phyloP scores from a whole-genome alignment of 768 basidiomycete genomes.

The Postia placenta region DNA sequence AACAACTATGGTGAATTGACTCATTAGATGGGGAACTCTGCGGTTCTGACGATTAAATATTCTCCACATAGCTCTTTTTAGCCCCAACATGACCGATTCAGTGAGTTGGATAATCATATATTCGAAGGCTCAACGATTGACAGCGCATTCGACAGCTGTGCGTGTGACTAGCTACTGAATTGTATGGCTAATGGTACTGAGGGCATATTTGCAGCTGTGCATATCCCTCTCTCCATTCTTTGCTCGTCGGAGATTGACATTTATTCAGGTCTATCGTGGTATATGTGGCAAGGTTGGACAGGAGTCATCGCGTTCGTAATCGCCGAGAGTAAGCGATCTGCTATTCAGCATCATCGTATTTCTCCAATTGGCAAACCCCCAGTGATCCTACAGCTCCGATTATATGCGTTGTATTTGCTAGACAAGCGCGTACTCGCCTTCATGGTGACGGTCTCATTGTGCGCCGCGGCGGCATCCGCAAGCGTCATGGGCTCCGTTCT shows the following conservation, averaged over 20 bases:
- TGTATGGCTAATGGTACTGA: neutral
- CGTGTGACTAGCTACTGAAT: neutral
- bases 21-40: neutral
- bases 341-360: neutral
- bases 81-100: slow-evolving; percentile 17
- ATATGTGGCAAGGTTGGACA: slow-evolving; percentile 58
- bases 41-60: slow-evolving; percentile 8
- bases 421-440: slow-evolving; percentile 43
- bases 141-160: slow-evolving; percentile 9
- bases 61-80: slow-evolving; percentile 35
- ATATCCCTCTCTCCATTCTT: slow-evolving; percentile 2
- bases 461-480: slow-evolving; percentile 34
- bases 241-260: neutral
- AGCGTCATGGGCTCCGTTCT: slow-evolving; percentile 44
- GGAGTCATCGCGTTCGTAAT: slow-evolving; percentile 48
- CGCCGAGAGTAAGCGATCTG: slow-evolving; percentile 40
- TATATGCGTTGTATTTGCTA: slow-evolving; percentile 56
- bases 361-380: neutral
- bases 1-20: slow-evolving; percentile 45
- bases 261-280: slow-evolving; percentile 36
- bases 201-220: neutral
- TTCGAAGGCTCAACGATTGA: neutral
- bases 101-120: slow-evolving; percentile 8
- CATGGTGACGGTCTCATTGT: slow-evolving; percentile 38
- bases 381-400: slow-evolving; percentile 57